phyloP scores from a whole-genome alignment of 495 filamentous ascomycete genomes.

The Aspergillus nanangensis region DNA sequence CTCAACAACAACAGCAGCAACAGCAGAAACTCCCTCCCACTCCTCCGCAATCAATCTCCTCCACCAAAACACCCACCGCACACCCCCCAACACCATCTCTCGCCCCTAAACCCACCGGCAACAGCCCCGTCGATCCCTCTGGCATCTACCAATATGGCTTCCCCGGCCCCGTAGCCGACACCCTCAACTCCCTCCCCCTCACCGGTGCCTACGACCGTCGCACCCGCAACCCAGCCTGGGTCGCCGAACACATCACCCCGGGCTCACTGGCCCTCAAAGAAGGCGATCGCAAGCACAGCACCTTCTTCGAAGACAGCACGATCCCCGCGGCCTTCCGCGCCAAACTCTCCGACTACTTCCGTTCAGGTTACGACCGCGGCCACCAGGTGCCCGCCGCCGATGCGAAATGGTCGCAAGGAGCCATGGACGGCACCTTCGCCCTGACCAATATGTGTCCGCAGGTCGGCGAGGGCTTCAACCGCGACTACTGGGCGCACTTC shows the following conservation, averaged over 20 bases:
- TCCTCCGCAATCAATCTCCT: slow-evolving; percentile 4
- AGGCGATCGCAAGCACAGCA: slow-evolving; percentile 78
- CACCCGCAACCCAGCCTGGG: slow-evolving; percentile 90
- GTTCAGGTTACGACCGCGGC: slow-evolving; percentile 73
- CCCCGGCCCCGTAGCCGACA: slow-evolving; percentile 82
- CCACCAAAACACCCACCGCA: slow-evolving; percentile 19
- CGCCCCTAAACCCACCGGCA: slow-evolving; percentile 28
- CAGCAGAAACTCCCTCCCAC: slow-evolving; percentile 36
- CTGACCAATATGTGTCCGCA: slow-evolving; percentile 97
- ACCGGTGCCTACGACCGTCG: slow-evolving; percentile 88
- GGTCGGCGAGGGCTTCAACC: slow-evolving; percentile 95
- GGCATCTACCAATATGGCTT: slow-evolving; percentile 97
- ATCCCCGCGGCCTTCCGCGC: slow-evolving; percentile 87
- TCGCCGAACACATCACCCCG: slow-evolving; percentile 96
- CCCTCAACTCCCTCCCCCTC: slow-evolving; percentile 67
- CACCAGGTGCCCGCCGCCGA: slow-evolving; percentile 93
- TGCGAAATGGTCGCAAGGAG: slow-evolving; percentile 88
- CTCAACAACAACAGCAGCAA: slow-evolving; percentile 38
- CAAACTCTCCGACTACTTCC: slow-evolving; percentile 86
- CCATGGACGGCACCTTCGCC: slow-evolving; percentile 91
- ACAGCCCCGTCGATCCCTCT: slow-evolving; percentile 69
- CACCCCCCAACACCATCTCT: slow-evolving; percentile 35
- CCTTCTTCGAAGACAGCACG: slow-evolving; percentile 73
- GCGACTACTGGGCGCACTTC: slow-evolving; percentile 98
- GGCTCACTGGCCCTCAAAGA: slow-evolving; percentile 67